Evolutionary conservation across 306 rosid genomes (phyloP).

Genomic region (Styphnolobium japonicum): DNA sequence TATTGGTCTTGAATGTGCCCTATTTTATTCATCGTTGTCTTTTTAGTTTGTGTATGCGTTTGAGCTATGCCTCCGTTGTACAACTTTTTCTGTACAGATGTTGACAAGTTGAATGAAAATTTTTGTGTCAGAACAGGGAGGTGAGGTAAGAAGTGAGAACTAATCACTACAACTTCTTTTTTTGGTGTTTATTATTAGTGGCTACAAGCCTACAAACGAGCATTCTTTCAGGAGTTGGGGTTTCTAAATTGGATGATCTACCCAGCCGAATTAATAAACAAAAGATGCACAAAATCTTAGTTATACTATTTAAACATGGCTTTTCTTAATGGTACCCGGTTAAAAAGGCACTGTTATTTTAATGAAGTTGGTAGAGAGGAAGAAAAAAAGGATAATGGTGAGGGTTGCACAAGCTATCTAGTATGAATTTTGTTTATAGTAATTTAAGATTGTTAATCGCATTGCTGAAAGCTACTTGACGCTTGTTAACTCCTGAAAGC

Average conservation of each 20-base stretch:
- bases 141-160: not conserved
- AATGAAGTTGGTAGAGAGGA: not conserved
- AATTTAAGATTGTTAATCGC: not conserved
- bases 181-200: constrained; percentile 12
- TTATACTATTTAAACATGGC: not conserved
- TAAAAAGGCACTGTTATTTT: not conserved
- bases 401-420: not conserved
- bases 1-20: constrained; percentile 32
- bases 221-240: not conserved
- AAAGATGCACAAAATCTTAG: not conserved
- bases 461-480: not conserved
- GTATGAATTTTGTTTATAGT: not conserved
- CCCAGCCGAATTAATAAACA: not conserved
- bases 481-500: not conserved
- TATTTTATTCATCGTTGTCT: constrained; percentile 8
- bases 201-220: not conserved
- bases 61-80: constrained; percentile 6
- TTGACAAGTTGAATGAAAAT: constrained; percentile 43
- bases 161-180: constrained; percentile 4
- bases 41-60: constrained; percentile 19
- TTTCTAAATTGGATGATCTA: not conserved
- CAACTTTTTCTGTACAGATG: constrained; percentile 32
- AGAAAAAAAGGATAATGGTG: not conserved
- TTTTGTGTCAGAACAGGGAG: constrained; percentile 20
- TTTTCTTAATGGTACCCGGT: not conserved